Conservation (phyloP, 2,329 filamentous ascomycete species). For the Atkinsonella hypoxylon region DNA sequence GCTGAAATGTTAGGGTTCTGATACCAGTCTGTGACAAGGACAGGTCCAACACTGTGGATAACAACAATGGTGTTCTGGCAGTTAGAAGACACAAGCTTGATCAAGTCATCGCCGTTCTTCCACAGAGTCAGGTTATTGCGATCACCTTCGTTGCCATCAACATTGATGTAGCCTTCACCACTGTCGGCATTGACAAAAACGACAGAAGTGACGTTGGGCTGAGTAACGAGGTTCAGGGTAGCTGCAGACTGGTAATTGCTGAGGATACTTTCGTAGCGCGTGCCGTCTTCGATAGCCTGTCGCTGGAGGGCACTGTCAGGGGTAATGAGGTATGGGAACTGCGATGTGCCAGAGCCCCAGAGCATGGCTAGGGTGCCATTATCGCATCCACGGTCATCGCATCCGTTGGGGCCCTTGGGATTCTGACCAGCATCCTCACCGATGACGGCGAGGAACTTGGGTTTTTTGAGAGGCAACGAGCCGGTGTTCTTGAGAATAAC, state of each 20-base stretch:
- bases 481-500: conserved; percentile 83
- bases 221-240: conserved; percentile 46
- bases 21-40: conserved; percentile 64
- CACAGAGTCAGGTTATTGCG: conserved; percentile 88
- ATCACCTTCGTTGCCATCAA: conserved; percentile 78
- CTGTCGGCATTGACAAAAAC: conserved; percentile 84
- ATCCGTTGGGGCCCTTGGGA: conserved; percentile 66
- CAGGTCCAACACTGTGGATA: conserved; percentile 74
- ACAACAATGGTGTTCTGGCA: conserved; percentile 88
- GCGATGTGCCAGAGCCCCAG: conserved; percentile 66
- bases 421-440: conserved; percentile 76
- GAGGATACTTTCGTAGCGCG: conserved; percentile 53
- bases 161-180: conserved; percentile 75
- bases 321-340: conserved; percentile 65
- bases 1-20: conserved; percentile 69
- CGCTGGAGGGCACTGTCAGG: conserved; percentile 58
- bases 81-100: conserved; percentile 64
- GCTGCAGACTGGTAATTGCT: conserved; percentile 51
- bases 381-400: conserved; percentile 52
- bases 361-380: conserved; percentile 57
- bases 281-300: conserved; percentile 47
- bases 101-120: conserved; percentile 67
- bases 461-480: conserved; percentile 64
- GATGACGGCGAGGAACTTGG: conserved; percentile 64
- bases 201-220: conserved; percentile 58